A percentile compares a stretch with the other conserved stretches of the same genome.
These are phyloP conservation scores for Avena insularis DNA, from an alignment of 176 grass and related monocot species.

Conservation along the genomic window DNA sequence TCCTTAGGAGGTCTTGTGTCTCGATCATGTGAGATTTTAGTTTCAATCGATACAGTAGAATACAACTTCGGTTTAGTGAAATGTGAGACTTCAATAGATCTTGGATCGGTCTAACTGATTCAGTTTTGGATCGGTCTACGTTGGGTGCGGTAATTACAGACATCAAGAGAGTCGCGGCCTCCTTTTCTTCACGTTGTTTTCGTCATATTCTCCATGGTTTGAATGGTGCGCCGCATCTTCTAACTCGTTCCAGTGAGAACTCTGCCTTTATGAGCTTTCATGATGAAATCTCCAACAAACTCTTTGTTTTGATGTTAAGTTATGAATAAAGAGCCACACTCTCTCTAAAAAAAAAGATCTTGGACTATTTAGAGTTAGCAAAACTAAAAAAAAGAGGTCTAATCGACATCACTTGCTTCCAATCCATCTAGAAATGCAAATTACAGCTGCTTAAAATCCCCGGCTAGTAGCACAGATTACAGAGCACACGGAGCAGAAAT, in stretches of 20 bases:
- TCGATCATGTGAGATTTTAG: neutral
- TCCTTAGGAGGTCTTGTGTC: no score
- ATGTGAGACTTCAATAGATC: neutral
- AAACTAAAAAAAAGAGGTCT: neutral
- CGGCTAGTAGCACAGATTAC: neutral
- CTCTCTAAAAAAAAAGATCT: neutral
- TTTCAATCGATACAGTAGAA: neutral
- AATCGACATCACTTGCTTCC: neutral
- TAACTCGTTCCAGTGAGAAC: no score
- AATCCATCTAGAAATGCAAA: slow-evolving; percentile 8
- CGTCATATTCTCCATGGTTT: no score
- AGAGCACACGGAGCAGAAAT: neutral
- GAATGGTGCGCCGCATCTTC: no score
- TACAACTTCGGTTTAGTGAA: neutral
- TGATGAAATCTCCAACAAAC: no score
- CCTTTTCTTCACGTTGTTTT: no score
- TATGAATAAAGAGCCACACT: no score
- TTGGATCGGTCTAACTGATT: neutral
- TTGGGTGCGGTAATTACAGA: no score
- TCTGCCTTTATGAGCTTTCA: no score
- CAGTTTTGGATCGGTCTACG: no score
- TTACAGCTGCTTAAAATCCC: neutral
- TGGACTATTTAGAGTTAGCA: neutral
- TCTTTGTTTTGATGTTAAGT: no score
- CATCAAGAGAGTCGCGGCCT: no score